Conservation (phyloP, 179 eudicot species). For the Actinidia polygama region DNA sequence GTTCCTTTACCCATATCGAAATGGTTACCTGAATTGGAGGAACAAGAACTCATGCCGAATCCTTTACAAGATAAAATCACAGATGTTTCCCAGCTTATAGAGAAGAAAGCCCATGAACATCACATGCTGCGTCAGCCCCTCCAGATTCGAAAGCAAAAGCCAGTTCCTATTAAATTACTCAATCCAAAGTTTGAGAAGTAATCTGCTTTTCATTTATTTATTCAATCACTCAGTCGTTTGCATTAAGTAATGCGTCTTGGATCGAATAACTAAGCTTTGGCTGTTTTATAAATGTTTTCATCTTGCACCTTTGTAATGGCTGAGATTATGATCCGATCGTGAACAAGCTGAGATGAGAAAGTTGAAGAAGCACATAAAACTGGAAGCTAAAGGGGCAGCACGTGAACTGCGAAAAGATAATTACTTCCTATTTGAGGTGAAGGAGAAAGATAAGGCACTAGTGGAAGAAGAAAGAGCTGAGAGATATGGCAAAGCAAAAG, state of each 20-base stretch:
- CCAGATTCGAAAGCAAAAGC: constrained; percentile 78
- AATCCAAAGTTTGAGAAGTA: constrained; percentile 89
- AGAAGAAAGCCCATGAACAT: constrained; percentile 52
- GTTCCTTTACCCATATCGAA: too few species aligned
- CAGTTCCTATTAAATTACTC: constrained; percentile 61
- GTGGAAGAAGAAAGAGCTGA: constrained; percentile 79
- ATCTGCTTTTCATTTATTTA: constrained; percentile 14
- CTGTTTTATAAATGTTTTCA: not conserved
- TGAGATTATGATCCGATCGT: constrained; percentile 97
- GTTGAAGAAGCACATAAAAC: constrained; percentile 49
- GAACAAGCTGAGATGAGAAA: constrained; percentile 74
- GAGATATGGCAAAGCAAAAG: constrained; percentile 66
- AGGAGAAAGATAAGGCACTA: constrained; percentile 58
- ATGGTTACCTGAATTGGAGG: constrained; percentile 47
- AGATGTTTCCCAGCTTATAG: constrained; percentile 52
- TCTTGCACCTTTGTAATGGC: constrained; percentile 82
- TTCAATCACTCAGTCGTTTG: not conserved
- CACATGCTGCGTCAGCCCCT: constrained; percentile 73
- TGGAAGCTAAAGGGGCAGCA: constrained; percentile 76
- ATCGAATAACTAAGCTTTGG: constrained; percentile 1
- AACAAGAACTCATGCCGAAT: constrained; percentile 56
- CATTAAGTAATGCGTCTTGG: not conserved
- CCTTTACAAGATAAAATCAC: constrained; percentile 57
- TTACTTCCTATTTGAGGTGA: constrained; percentile 65
- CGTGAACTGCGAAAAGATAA: constrained; percentile 90